These are phyloP conservation scores for Phytophthora quininea DNA, from an alignment of 352 stramenopile genomes.

Conservation along the genomic window DNA sequence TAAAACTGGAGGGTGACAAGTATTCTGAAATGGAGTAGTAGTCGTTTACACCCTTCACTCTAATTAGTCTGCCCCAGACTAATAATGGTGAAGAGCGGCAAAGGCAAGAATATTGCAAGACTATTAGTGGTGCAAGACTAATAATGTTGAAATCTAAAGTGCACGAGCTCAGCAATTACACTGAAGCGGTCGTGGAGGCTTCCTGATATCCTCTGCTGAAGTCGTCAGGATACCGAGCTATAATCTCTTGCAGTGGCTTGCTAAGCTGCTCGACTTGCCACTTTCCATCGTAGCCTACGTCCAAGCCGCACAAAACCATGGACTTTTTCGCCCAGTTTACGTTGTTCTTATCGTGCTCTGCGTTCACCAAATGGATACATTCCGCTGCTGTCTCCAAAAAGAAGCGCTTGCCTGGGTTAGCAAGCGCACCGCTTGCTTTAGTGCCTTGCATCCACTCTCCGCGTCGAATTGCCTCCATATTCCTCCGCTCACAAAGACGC, in stretches of 20 bases:
- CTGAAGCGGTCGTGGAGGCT: not conserved
- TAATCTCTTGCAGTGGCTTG: not conserved
- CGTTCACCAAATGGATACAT: not conserved
- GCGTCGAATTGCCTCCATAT: not conserved
- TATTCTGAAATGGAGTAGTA: too few species aligned
- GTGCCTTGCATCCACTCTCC: not conserved
- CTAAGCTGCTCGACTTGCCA: not conserved
- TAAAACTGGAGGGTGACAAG: too few species aligned
- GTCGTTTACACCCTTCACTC: not conserved
- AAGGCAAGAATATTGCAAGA: not conserved
- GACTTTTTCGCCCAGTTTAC: slow-evolving; percentile 4
- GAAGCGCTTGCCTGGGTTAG: not conserved
- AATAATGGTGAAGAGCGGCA: not conserved
- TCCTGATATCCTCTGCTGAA: not conserved
- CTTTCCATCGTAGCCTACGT: not conserved
- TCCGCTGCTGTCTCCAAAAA: not conserved
- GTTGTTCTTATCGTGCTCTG: not conserved
- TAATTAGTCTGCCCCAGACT: not conserved
- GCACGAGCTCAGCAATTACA: not conserved
- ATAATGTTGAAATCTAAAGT: not conserved
- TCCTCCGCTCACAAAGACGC: not conserved
- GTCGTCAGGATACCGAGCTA: not conserved
- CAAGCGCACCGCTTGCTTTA: not conserved
- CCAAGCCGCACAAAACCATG: not conserved
- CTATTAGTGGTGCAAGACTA: not conserved